These are phyloP conservation scores for Saxophila tyrrhenica DNA, from an alignment of 495 filamentous ascomycete genomes.

Conservation along the genomic window DNA sequence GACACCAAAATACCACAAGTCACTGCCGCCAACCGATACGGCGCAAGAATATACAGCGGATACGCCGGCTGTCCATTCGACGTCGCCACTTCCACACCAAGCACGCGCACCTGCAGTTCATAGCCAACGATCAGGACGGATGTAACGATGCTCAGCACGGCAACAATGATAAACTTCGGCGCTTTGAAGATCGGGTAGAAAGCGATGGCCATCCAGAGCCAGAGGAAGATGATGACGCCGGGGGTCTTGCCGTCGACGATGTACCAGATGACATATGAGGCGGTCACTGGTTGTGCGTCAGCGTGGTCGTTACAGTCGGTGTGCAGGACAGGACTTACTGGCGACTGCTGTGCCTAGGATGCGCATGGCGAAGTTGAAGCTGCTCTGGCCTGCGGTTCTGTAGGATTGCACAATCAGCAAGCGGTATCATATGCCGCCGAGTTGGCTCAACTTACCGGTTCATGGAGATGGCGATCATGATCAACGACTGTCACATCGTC, in stretches of 20 bases:
- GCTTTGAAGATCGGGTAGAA: slow-evolving; percentile 57
- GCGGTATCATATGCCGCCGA: no score
- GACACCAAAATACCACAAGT: slow-evolving; percentile 60
- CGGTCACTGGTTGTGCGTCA: slow-evolving; percentile 29
- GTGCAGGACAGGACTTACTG: background rate
- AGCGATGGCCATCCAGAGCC: slow-evolving; percentile 15
- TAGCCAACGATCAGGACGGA: slow-evolving; percentile 67
- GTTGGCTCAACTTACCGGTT: no score
- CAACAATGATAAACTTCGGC: slow-evolving; percentile 42
- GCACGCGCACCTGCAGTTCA: slow-evolving; percentile 61
- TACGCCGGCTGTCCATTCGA: slow-evolving; percentile 63
- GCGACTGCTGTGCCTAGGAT: slow-evolving; percentile 46
- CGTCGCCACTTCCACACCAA: slow-evolving; percentile 47
- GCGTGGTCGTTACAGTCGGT: background rate
- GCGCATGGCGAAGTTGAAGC: slow-evolving; percentile 62
- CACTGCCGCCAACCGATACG: slow-evolving; percentile 64
- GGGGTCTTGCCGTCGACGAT: slow-evolving; percentile 55
- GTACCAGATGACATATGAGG: slow-evolving; percentile 58
- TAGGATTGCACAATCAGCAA: no score
- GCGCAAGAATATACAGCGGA: slow-evolving; percentile 58
- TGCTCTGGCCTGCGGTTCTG: slow-evolving; percentile 53
- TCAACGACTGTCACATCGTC: background rate
- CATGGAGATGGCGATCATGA: background rate
- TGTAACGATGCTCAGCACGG: slow-evolving; percentile 59
- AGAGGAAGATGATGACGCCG: slow-evolving; percentile 63